Evolutionary conservation across 2,329 filamentous ascomycete species (phyloP), one percentile per base, ranked within the genome.

Genomic region (Pseudogymnoascus sp.): DNA sequence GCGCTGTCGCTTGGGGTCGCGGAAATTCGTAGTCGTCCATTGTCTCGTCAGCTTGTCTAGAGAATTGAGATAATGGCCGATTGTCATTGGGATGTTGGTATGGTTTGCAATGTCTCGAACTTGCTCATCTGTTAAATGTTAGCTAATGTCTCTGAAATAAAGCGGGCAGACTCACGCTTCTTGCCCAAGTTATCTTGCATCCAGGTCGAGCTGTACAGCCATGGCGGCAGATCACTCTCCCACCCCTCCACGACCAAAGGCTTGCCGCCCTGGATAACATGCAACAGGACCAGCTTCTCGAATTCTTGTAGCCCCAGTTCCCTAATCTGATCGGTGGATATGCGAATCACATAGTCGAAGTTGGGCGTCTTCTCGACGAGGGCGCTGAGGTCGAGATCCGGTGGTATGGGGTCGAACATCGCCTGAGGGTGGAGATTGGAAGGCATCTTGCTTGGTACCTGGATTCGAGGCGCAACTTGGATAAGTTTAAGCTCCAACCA

Each of bases 221-320:
- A 84, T 45, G 83, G 83, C 60, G 94, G 89, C 42, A 97, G 76
- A 31, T 84, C 80, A 36, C 85, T 79, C 65, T 96, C 84, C 80
- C 94, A 97, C 15, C 91, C 91, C 70, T 96, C 91, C 61, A 99
- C 88, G 9, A 97, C 89, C 5, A 99, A 79, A 1, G 94, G 94
- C 67, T 91, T 92, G 2, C 94, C 94, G 27, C 87, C 87, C 58
- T 87, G 80, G 60, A 97, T 87, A 13, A 97, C 92, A 74, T 96
- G 89, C 5, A 92, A 80, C 55, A 87, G 77, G 0, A 97, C 87
- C 8, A 97, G 81, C 73, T 90, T 90, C 74, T 97, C 92, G 64
- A 99, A 95, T 36, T 87, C 84, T 59, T 89, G 84, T 21, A 89
- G 79, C 1, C 90, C 89, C 63, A 95, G 84, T 59, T 85, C 82